Base-by-base conservation (phyloP, 331 rosid species). In the Cydonia oblonga region DNA sequence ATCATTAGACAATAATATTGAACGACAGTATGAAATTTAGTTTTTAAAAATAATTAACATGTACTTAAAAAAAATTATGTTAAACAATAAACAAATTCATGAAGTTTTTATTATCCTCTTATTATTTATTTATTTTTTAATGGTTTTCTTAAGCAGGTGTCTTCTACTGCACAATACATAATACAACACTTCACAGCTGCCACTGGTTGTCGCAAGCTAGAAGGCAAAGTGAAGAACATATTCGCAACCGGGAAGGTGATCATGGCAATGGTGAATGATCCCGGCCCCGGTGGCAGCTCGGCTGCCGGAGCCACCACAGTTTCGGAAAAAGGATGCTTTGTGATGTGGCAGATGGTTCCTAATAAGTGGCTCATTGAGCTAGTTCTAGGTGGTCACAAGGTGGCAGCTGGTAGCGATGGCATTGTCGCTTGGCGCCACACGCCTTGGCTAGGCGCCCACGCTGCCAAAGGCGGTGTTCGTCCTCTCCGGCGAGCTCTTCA, bases 261-360 rank as follows among this genome's bases (percentile, higher is more conserved):
- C 20, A 93, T 93, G 98, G 85, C 77, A 22, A 81, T 84, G 78
- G 84, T 76, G 63, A 92, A 91, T 68, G 97, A 90, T 61, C 72
- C 78, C 9, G 81, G 87, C 77, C 83, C 90, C 61, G 75, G 82
- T 56, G 79, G 83, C 14, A 78, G 73, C 75, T 76, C 81, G 12
- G 65, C 67, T 23, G 69, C 57, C 1, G 87, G 87, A 33, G 74
- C 80, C 30, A 58, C 80, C 19, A 79, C 81, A 1, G 75, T 84
- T 57, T 78, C 76, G 6, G 84, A 89, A 53, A 93, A 80, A 76
- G 98, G 97, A 32, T 91, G 98, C 75, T 91, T 93, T 79, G 98
- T 93, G 8, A 86, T 93, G 91, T 93, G 98, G 98, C 92, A 93
- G 74, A 93, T 93, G 98, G 82, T 81, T 69, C 98, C 97, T 1